Evolutionary conservation across 163 green algal species (phyloP).

Genomic region (Chlamydomonas reinhardtii): DNA sequence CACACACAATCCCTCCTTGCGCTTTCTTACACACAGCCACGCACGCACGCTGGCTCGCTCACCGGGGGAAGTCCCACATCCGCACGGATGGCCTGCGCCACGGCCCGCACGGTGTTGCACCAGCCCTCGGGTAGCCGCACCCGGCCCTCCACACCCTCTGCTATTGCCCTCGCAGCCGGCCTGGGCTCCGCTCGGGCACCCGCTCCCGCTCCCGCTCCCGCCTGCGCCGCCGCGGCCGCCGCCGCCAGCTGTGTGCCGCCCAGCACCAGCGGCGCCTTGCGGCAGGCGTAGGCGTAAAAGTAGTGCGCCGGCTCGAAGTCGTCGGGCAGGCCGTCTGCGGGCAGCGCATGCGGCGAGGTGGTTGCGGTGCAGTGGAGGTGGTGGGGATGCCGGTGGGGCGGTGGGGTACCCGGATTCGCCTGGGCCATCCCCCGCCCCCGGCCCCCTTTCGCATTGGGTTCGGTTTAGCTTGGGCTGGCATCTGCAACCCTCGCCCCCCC

Average conservation of each 20-base stretch:
- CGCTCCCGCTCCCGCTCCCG: background rate
- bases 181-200: background rate
- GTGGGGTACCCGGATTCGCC: too few species aligned
- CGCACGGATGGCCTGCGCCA: slow-evolving; percentile 8
- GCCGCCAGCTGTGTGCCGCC: background rate
- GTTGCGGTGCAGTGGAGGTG: background rate
- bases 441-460: too few species aligned
- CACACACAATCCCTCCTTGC: too few species aligned
- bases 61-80: slow-evolving; percentile 27
- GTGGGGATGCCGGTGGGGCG: background rate
- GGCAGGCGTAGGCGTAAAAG: slow-evolving; percentile 51
- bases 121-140: slow-evolving; percentile 26
- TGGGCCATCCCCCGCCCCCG: too few species aligned
- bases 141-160: background rate
- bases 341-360: background rate
- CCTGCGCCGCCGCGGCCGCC: background rate
- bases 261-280: slow-evolving; percentile 28
- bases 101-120: background rate
- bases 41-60: background rate
- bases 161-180: background rate
- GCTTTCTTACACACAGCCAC: background rate
- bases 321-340: slow-evolving; percentile 38
- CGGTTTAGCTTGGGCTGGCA: too few species aligned
- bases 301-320: slow-evolving; percentile 20
- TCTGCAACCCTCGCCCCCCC: background rate